Evolutionary conservation across 1,284 basidiomycete genomes (phyloP).

Genomic region (Heterobasidion annosum): DNA sequence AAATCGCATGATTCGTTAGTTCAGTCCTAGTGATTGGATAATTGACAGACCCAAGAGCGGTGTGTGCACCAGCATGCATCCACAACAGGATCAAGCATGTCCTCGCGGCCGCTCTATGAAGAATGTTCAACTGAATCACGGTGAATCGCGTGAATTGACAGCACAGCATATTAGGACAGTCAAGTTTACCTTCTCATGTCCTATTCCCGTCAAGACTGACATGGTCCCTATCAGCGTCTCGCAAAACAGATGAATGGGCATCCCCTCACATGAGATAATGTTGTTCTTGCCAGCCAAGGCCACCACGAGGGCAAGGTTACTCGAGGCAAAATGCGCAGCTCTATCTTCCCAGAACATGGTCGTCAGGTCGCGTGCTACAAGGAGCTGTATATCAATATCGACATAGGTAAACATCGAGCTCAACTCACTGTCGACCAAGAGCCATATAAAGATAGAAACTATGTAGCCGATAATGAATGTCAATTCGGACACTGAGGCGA

Average conservation of each 20-base stretch:
- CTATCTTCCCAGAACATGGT: slow-evolving; percentile 26
- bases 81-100: slow-evolving; percentile 25
- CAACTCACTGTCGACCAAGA: slow-evolving; percentile 33
- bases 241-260: not conserved
- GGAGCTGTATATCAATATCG: not conserved
- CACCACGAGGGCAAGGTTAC: slow-evolving; percentile 34
- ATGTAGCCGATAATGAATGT: slow-evolving; percentile 35
- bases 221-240: slow-evolving; percentile 1
- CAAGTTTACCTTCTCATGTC: slow-evolving; percentile 30
- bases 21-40: not conserved
- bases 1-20: not conserved
- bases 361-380: slow-evolving; percentile 16
- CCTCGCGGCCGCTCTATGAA: slow-evolving; percentile 26
- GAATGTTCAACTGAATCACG: slow-evolving; percentile 19
- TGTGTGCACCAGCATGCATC: slow-evolving; percentile 23
- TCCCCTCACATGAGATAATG: slow-evolving; percentile 28
- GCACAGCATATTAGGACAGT: not conserved
- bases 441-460: slow-evolving; percentile 27
- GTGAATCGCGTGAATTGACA: not conserved
- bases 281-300: slow-evolving; percentile 40
- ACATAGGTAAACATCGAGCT: not conserved
- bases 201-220: slow-evolving; percentile 31
- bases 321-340: slow-evolving; percentile 29
- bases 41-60: slow-evolving; percentile 14
- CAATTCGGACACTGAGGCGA: slow-evolving; percentile 30